phyloP scores from a whole-genome alignment of 257 asterid genomes.

The Anisodus tanguticus region DNA sequence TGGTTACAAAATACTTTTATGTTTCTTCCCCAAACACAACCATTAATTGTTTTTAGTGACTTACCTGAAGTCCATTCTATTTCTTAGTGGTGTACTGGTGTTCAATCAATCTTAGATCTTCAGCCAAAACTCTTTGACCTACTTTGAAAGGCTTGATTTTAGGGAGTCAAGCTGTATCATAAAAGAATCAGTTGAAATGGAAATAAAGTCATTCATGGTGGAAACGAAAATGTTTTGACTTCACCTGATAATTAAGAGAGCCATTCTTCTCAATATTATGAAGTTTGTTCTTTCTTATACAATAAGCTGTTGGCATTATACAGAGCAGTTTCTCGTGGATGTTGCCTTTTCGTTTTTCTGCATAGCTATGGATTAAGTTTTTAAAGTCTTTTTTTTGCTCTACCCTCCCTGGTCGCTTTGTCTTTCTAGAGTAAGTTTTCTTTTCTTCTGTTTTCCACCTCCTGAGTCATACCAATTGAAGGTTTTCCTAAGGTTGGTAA shows the following conservation, averaged over 20 bases:
- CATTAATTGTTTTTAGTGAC: not conserved
- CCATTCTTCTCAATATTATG: not conserved
- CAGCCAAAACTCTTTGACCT: not conserved
- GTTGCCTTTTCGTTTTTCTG: not conserved
- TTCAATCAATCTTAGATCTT: not conserved
- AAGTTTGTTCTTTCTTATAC: constrained; percentile 8
- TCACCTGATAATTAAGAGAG: not conserved
- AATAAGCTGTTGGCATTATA: not conserved
- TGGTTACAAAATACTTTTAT: not conserved
- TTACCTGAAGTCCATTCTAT: not conserved
- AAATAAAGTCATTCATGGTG: not conserved
- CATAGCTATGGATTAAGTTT: not conserved
- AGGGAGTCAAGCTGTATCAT: not conserved
- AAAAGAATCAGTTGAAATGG: not conserved
- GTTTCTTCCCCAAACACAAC: not conserved
- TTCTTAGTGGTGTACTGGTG: not conserved
- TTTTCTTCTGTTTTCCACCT: not conserved
- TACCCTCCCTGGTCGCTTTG: not conserved
- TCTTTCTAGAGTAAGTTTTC: not conserved
- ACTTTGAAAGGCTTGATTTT: not conserved
- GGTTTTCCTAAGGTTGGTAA: not conserved
- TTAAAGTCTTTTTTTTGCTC: not conserved
- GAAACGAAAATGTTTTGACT: not conserved
- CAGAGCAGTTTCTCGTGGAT: constrained; percentile 3
- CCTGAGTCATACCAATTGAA: constrained; percentile 1